Base-by-base conservation (phyloP, 257 asterid species). In the Solanum medicagineum region DNA sequence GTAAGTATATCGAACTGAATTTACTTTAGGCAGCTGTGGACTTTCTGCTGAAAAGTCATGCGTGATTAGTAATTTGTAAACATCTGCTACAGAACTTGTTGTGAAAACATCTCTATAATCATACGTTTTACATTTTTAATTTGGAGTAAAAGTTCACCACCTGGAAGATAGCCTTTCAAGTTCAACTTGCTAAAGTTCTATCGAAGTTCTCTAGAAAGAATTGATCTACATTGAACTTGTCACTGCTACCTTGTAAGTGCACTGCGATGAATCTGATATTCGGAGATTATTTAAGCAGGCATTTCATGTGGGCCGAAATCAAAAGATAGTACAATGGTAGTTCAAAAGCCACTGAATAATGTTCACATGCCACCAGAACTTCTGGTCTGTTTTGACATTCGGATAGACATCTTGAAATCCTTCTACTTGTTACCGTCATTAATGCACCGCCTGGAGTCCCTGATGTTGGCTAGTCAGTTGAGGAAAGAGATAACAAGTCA, bases 401-500 rank as follows among this genome's bases (percentile, higher is more conserved):
- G 90, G 47, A 87, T 88, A n/a, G 91, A 90, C 80, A 83, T 92
- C 84, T 88, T 97, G 89, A 97, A 91, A 84, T 83, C 98, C 44
- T 91, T 92, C 88, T 97, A 97, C 91, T 90, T 97, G 97, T 89
- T 97, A 70, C 99, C 99, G 12, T 97, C 99, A 26, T 42, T 97
- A 85, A 93, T 97, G 98, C 97, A 95, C 88, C 94, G 99, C 7
- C 29, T 95, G 84, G 98, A 94, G 90, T 92, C 96, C 74, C 90
- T 97, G 80, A 97, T 94, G 97, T 89, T 97, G 90, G 98, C 99
- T 55, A 92, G 98, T 91, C 99, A 95, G 88, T 96, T 97, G 54
- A 91, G 94, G 86, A 87, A 93, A 86, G 93, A 92, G 86, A 91
- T 97, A 85, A 88, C 97, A 15, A 83, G 22, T 75, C 89, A 88